Base-by-base conservation (phyloP, 352 stramenopile species). In the Pythium graminicola region DNA sequence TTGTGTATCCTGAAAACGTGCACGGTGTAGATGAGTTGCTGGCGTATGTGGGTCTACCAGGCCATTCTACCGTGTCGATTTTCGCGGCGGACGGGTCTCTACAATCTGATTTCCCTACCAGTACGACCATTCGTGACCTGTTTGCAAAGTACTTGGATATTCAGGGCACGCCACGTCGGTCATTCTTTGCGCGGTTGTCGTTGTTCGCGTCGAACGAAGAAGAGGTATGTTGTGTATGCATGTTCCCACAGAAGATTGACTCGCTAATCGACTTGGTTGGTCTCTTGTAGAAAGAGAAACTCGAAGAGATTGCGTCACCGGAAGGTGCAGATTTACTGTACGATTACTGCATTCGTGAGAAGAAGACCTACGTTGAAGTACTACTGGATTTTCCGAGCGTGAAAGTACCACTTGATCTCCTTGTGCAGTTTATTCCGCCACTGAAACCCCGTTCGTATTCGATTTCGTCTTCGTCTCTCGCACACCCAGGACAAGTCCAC, bases 341-440 rank as follows among this genome's bases (percentile, higher is more conserved):
- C 57, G 83, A 96, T 57, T 98, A 97, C 64, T 95, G 85, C 68
- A 91, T 93, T 32, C 81, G 84, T 22, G 91, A 97, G 57, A 91
- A 92, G 53, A 89, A 95, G 52, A 95, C 80, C 27, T 95, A 95
- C 54, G 72, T 73, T 11, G 92, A 98, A 38, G 80, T 85, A 9
- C 62, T 97, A 10, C 45, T 63, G 9, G 89, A 97, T 50, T 97
- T 98, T 38, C 69, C 73, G 0, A 95, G 81, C 26, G 75, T 85
- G 10, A 55, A 65, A 0, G 62, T 91, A 14, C 76, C 84, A 9
- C 64, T 96, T 16, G 57, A 66, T 6, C 73, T 76, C n/a, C 41
- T 97, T 8, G 46, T 97, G 26, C 77, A 93, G 51, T 60, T 96
- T 14, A 84, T 97, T 42, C 87, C 89, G 26, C 67, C 68, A 4